A percentile compares a stretch with the other conserved stretches of the same genome.
phyloP scores from a whole-genome alignment of 805 yeast species.

The Spathaspora arborariae region DNA sequence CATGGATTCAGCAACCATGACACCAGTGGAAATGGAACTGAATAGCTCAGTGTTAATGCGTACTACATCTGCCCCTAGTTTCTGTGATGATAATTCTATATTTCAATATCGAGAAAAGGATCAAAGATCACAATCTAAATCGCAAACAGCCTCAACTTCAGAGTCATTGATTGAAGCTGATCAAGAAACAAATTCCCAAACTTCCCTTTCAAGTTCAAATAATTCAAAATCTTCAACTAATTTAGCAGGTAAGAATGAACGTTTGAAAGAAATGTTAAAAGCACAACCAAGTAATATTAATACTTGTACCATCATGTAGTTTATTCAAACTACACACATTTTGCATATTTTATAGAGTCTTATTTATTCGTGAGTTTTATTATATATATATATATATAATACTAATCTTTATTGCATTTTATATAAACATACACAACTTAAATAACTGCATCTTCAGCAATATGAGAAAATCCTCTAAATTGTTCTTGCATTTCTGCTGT shows the following conservation, averaged over 20 bases:
- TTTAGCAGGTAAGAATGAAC: neutral
- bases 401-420: neutral
- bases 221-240: neutral
- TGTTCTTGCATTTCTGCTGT: constrained; percentile 90
- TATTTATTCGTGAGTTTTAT: neutral
- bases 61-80: neutral
- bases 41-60: neutral
- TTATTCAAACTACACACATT: neutral
- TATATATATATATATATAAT: neutral
- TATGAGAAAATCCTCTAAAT: constrained; percentile 94
- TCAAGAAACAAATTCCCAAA: neutral
- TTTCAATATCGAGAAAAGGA: neutral
- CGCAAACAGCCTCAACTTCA: neutral
- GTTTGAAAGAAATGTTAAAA: neutral
- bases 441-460: constrained; percentile 54
- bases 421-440: constrained; percentile 9
- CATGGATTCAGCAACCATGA: neutral
- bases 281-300: constrained; percentile 2
- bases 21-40: neutral
- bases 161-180: neutral
- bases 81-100: neutral
- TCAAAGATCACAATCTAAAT: neutral
- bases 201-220: neutral
- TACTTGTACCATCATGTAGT: constrained; percentile 1
- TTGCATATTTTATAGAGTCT: neutral